A percentile compares a stretch with the other conserved stretches of the same genome.
Evolutionary conservation across 1,284 basidiomycete species (phyloP).

Genomic region (Neonothopanus nambi): DNA sequence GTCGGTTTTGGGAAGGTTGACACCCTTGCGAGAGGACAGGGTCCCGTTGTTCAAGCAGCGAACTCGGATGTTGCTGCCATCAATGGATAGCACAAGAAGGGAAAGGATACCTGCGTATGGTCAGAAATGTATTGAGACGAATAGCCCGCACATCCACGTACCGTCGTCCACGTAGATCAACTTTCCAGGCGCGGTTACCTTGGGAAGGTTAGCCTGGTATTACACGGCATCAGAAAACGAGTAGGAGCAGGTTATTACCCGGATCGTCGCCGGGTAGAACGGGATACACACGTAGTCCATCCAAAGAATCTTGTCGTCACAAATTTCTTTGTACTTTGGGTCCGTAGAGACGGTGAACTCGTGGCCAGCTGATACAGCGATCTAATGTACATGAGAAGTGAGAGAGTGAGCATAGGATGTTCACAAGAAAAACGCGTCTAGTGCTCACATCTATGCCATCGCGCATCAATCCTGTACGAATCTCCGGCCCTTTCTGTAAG

Average conservation of each 20-base stretch:
- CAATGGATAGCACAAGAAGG: conserved; percentile 88
- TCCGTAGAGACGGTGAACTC: conserved; percentile 94
- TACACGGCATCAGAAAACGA: conserved; percentile 8
- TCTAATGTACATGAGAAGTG: conserved; percentile 38
- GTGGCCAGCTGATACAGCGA: conserved; percentile 88
- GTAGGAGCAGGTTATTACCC: too few relatives aligned
- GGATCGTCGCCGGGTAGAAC: conserved; percentile 17
- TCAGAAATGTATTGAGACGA: conserved; percentile 15
- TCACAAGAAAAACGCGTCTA: conserved; percentile 14
- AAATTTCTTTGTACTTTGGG: conserved; percentile 74
- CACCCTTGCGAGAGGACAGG: conserved; percentile 97
- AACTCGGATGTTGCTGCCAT: conserved; percentile 80
- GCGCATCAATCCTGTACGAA: conserved; percentile 94
- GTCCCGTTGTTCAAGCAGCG: conserved; percentile 92
- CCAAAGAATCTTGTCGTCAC: conserved; percentile 84
- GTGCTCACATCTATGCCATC: conserved; percentile 80
- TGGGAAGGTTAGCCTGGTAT: conserved; percentile 82
- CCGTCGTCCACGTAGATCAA: conserved; percentile 98
- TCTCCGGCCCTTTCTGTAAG: conserved; percentile 95
- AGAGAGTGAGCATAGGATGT: conserved; percentile 11
- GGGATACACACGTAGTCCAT: conserved; percentile 81
- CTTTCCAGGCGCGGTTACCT: conserved; percentile 94
- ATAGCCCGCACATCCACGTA: conserved; percentile 27
- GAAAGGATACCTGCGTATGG: conserved; percentile 76
- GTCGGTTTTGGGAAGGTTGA: conserved; percentile 97